Percentiles rank a stretch among this genome's conserved stretches.
Conservation (phyloP, 345 rosid species). For the Brassica incana region DNA sequence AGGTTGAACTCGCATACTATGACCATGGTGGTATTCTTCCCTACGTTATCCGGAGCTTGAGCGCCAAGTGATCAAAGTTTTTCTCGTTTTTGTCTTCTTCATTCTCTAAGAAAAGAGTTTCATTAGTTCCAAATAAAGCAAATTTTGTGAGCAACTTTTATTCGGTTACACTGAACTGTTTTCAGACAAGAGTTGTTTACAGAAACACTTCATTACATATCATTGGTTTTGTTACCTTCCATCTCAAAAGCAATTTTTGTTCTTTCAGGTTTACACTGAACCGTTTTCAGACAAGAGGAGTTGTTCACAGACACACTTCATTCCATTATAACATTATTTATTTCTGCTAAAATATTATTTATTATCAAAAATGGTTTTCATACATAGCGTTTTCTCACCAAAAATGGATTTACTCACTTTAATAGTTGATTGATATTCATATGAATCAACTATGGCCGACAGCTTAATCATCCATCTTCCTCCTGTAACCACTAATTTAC, state of each 20-base stretch:
- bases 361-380: too few relatives aligned
- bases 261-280: too few relatives aligned
- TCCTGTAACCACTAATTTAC: too few relatives aligned
- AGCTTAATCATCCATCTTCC: too few relatives aligned
- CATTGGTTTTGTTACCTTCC: constrained; percentile 1
- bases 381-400: too few relatives aligned
- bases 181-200: not conserved
- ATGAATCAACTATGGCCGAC: too few relatives aligned
- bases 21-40: constrained; percentile 83
- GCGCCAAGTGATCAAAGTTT: constrained; percentile 35
- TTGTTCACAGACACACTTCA: not conserved
- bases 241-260: too few relatives aligned
- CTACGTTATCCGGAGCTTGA: constrained; percentile 58
- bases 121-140: constrained; percentile 27
- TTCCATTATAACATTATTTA: not conserved
- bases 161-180: constrained; percentile 7
- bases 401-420: too few relatives aligned
- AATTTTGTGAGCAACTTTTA: constrained; percentile 23
- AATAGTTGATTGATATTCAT: too few relatives aligned
- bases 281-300: not conserved
- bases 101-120: not conserved
- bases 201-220: not conserved
- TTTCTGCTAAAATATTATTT: too few relatives aligned
- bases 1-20: constrained; percentile 80
- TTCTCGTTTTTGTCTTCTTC: constrained; percentile 5